A percentile compares a stretch with the other conserved stretches of the same genome.
Evolutionary conservation across 306 rosid species (phyloP).

Genomic region (Luffa acutangula): DNA sequence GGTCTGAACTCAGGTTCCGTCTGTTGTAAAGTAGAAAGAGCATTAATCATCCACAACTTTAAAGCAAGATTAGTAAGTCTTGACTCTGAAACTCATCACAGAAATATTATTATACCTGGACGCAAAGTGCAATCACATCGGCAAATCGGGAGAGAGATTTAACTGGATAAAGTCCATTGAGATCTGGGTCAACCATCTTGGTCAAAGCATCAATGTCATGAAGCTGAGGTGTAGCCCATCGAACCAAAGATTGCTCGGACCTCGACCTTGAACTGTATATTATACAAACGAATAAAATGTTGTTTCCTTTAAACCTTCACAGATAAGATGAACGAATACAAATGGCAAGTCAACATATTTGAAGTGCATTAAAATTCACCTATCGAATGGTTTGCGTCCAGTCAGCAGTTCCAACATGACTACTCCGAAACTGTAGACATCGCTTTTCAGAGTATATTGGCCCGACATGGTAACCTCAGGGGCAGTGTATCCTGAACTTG

Average conservation of each 20-base stretch:
- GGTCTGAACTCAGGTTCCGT: slow-evolving; percentile 98
- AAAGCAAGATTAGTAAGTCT: background rate
- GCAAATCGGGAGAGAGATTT: slow-evolving; percentile 97
- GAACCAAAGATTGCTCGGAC: slow-evolving; percentile 84
- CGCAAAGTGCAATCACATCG: slow-evolving; percentile 88
- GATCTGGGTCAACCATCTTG: slow-evolving; percentile 97
- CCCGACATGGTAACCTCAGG: slow-evolving; percentile 82
- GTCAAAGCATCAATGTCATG: slow-evolving; percentile 90
- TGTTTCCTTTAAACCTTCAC: too few species aligned
- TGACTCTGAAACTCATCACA: background rate
- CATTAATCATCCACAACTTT: background rate
- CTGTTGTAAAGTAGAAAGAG: slow-evolving; percentile 22
- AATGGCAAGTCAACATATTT: background rate
- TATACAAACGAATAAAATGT: too few species aligned
- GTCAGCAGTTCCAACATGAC: slow-evolving; percentile 94
- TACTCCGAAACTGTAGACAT: slow-evolving; percentile 85
- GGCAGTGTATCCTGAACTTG: slow-evolving; percentile 71
- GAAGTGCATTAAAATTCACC: slow-evolving; percentile 30
- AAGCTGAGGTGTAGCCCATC: slow-evolving; percentile 99
- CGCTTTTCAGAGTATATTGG: slow-evolving; percentile 68
- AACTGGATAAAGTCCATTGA: slow-evolving; percentile 81
- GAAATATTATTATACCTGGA: slow-evolving; percentile 50
- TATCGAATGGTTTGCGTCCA: slow-evolving; percentile 87
- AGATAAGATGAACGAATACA: background rate
- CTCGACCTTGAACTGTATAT: slow-evolving; percentile 61